phyloP scores from a whole-genome alignment of 805 yeast species.

The Candida pseudoglaebosa region DNA sequence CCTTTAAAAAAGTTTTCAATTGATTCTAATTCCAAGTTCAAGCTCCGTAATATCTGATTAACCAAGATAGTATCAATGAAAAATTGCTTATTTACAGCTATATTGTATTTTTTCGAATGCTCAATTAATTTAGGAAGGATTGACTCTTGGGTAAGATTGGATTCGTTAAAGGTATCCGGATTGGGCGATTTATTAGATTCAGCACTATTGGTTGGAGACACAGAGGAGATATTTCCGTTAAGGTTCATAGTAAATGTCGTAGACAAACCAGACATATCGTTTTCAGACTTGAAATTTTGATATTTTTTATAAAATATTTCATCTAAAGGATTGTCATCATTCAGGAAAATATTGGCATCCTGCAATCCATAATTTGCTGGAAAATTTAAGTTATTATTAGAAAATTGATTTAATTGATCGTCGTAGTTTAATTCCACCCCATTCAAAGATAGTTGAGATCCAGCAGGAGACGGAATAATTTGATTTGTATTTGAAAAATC shows the following conservation, averaged over 20 bases:
- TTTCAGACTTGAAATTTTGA: slow-evolving; percentile 1
- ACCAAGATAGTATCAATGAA: slow-evolving; percentile 36
- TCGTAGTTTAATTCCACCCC: background rate
- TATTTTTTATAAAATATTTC: slow-evolving; percentile 22
- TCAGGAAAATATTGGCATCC: slow-evolving; percentile 35
- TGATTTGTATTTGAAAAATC: slow-evolving; percentile 1
- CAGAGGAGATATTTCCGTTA: slow-evolving; percentile 12
- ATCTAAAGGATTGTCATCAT: slow-evolving; percentile 36
- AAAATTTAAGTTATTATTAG: background rate
- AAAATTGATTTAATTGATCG: slow-evolving; percentile 3
- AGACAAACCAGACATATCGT: background rate
- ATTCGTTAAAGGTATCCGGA: background rate
- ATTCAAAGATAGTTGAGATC: slow-evolving; percentile 8
- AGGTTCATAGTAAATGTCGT: background rate
- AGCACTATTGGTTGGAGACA: slow-evolving; percentile 31
- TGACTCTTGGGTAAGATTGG: slow-evolving; percentile 4
- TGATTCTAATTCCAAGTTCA: slow-evolving; percentile 21
- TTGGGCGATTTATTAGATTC: slow-evolving; percentile 15
- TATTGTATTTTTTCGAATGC: slow-evolving; percentile 22
- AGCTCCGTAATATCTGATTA: slow-evolving; percentile 28
- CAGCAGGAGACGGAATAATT: slow-evolving; percentile 10
- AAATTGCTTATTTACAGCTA: slow-evolving; percentile 28
- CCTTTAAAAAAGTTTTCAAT: slow-evolving; percentile 26
- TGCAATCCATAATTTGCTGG: slow-evolving; percentile 23
- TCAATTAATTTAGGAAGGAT: slow-evolving; percentile 12